phyloP scores from a whole-genome alignment of 352 stramenopile genomes.

The Globisporangium abappressorium region DNA sequence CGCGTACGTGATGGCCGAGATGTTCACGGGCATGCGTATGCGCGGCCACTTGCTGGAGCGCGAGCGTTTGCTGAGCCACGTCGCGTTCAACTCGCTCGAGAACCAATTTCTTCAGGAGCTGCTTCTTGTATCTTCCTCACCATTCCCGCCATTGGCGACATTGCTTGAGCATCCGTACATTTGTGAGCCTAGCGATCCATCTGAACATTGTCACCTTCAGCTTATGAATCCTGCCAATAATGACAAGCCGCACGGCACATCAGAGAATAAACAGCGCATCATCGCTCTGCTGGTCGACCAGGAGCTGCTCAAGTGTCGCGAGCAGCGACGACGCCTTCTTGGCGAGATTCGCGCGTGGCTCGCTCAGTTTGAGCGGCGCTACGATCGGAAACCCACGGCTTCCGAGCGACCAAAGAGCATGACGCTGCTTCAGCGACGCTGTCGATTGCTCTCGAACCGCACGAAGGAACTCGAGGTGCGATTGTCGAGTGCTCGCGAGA shows the following conservation, averaged over 20 bases:
- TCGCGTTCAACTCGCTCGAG: constrained; percentile 25
- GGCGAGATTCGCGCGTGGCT: constrained; percentile 49
- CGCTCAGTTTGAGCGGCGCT: constrained; percentile 53
- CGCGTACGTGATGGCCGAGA: constrained; percentile 56
- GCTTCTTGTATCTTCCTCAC: constrained; percentile 12
- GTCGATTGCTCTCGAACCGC: constrained; percentile 32
- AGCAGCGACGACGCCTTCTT: constrained; percentile 30
- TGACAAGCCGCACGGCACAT: not conserved
- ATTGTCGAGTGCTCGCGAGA: constrained; percentile 22
- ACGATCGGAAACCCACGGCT: constrained; percentile 36
- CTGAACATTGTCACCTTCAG: not conserved
- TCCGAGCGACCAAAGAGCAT: constrained; percentile 36
- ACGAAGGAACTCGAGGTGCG: constrained; percentile 36
- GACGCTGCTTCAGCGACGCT: constrained; percentile 33
- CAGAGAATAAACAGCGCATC: constrained; percentile 6
- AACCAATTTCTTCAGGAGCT: constrained; percentile 30
- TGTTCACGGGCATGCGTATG: constrained; percentile 49
- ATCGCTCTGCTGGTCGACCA: constrained; percentile 36
- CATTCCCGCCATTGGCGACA: constrained; percentile 8
- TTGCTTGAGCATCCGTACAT: constrained; percentile 23
- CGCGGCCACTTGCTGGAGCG: constrained; percentile 32
- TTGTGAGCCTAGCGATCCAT: not conserved
- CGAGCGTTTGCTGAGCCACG: constrained; percentile 25
- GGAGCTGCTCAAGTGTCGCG: constrained; percentile 39
- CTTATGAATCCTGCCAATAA: not conserved